These are phyloP conservation scores for Verticillium nubilum DNA, from an alignment of 2,329 filamentous ascomycete species.

Conservation along the genomic window DNA sequence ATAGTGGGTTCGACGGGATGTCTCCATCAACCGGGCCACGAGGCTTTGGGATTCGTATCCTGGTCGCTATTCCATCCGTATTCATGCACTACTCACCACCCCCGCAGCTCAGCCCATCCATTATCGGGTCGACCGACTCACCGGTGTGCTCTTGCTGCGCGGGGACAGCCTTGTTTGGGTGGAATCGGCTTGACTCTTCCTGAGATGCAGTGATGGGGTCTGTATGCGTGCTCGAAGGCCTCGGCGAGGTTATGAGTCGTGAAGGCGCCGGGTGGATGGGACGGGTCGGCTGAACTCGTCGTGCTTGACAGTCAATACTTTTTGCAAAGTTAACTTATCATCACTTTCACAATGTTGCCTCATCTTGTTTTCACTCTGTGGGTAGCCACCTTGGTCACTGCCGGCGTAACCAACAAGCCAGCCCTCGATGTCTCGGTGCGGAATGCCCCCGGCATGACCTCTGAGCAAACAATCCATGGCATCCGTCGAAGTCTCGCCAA, in stretches of 20 bases:
- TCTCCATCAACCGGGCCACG: background rate
- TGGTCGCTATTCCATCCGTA: background rate
- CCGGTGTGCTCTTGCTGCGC: no score
- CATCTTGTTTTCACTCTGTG: background rate
- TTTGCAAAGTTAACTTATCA: background rate
- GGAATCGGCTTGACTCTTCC: background rate
- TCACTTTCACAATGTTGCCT: background rate
- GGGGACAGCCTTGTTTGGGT: no score
- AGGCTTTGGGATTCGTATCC: background rate
- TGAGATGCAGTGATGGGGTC: background rate
- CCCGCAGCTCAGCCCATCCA: background rate
- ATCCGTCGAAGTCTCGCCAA: constrained; percentile 3
- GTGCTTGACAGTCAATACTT: background rate
- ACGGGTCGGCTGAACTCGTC: no score
- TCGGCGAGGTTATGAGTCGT: background rate
- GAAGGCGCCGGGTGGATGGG: background rate
- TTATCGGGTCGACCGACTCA: no score
- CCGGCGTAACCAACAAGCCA: background rate
- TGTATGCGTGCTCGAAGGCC: background rate
- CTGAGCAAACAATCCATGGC: constrained; percentile 2
- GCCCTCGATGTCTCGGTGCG: constrained; percentile 4
- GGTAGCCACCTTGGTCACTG: background rate
- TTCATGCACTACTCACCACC: background rate
- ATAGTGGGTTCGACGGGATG: background rate
- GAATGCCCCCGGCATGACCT: background rate